These are phyloP conservation scores for Cercospora sp. DNA, from an alignment of 2,329 filamentous ascomycete genomes.

Conservation along the genomic window DNA sequence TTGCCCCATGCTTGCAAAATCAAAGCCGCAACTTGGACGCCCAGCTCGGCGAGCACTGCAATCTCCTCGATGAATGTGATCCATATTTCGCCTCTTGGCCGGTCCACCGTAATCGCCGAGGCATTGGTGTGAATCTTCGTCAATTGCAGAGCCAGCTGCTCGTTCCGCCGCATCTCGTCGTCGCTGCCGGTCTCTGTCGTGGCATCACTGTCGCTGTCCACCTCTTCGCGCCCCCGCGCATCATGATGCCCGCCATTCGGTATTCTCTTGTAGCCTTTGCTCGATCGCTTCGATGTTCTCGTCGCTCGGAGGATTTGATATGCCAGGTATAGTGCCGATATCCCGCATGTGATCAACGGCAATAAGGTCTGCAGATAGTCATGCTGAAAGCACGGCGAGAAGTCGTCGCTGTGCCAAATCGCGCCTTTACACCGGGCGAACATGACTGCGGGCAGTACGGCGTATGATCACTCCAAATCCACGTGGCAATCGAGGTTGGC, in stretches of 20 bases:
- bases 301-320: conserved; percentile 55
- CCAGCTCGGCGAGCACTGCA: conserved; percentile 70
- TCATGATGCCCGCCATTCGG: conserved; percentile 31
- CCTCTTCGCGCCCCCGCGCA: conserved; percentile 31
- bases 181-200: conserved; percentile 29
- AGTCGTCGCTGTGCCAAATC: conserved; percentile 62
- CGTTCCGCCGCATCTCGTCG: conserved; percentile 61
- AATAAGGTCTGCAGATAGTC: conserved; percentile 79
- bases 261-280: conserved; percentile 53
- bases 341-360: conserved; percentile 67
- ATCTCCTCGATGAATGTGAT: conserved; percentile 73
- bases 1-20: conserved; percentile 59
- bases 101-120: conserved; percentile 67
- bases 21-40: conserved; percentile 66
- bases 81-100: conserved; percentile 69
- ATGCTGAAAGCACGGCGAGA: conserved; percentile 62
- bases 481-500: not conserved
- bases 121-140: conserved; percentile 53
- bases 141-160: conserved; percentile 56
- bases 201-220: conserved; percentile 39
- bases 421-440: conserved; percentile 58
- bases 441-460: conserved; percentile 33
- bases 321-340: conserved; percentile 69
- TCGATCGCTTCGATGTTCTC: conserved; percentile 26
- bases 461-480: conserved; percentile 1